phyloP scores from a whole-genome alignment of 257 asterid species.

The Solanum ossicruentum region DNA sequence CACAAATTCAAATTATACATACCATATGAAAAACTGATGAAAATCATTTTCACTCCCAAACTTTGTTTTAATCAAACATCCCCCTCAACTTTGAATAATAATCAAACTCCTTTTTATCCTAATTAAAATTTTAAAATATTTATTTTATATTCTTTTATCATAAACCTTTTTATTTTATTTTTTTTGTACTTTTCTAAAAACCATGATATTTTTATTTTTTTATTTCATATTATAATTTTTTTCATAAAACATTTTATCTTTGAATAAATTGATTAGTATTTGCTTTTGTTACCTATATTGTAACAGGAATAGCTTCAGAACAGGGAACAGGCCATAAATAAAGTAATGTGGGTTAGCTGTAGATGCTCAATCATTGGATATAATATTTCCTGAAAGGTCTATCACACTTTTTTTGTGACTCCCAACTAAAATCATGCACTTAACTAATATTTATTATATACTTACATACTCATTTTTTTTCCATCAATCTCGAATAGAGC shows the following conservation, averaged over 20 bases:
- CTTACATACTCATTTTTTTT: background rate
- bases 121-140: too few species aligned
- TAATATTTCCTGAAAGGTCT: conserved; percentile 8
- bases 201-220: too few species aligned
- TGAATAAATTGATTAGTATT: background rate
- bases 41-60: too few species aligned
- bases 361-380: conserved; percentile 25
- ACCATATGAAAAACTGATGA: accelerated
- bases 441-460: background rate
- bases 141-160: too few species aligned
- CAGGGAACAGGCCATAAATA: background rate
- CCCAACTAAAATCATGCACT: conserved; percentile 10
- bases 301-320: background rate
- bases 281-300: background rate
- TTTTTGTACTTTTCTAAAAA: too few species aligned
- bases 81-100: too few species aligned
- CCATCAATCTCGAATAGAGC: too few species aligned
- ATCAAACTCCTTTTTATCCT: too few species aligned
- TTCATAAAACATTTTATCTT: too few species aligned
- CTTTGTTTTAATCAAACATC: too few species aligned
- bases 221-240: too few species aligned
- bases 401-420: conserved; percentile 36
- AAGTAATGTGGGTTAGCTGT: background rate
- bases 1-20: background rate
- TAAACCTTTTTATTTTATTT: too few species aligned